Percentiles rank a stretch among this genome's conserved stretches.
Evolutionary conservation across 495 filamentous ascomycete genomes (phyloP).

Genomic region (Penicillium pulvis): DNA sequence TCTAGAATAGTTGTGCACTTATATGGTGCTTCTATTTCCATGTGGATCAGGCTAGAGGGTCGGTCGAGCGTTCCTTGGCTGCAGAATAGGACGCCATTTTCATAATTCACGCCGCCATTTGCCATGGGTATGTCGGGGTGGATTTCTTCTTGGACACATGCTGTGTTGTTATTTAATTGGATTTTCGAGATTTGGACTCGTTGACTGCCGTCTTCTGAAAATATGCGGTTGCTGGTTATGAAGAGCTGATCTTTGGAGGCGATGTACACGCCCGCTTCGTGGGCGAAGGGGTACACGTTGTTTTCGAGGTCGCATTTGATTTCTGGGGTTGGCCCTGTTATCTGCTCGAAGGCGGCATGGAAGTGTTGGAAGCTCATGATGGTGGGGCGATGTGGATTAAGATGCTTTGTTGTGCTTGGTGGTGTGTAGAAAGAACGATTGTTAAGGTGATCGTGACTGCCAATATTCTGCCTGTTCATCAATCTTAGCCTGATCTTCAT

Average conservation of each 20-base stretch:
- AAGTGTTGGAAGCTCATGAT: slow-evolving; percentile 23
- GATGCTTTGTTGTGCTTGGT: neutral
- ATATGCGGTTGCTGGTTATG: slow-evolving; percentile 54
- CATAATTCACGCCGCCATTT: slow-evolving; percentile 54
- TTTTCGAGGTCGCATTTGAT: slow-evolving; percentile 37
- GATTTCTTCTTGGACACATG: slow-evolving; percentile 25
- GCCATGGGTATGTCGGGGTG: slow-evolving; percentile 52
- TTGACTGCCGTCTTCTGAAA: slow-evolving; percentile 20
- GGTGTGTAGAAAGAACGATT: neutral
- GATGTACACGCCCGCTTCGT: slow-evolving; percentile 62
- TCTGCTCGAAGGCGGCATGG: slow-evolving; percentile 30
- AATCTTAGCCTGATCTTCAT: neutral
- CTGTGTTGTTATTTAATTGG: slow-evolving; percentile 23
- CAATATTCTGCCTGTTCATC: no score
- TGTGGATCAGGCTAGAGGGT: neutral
- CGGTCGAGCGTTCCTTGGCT: slow-evolving; percentile 50
- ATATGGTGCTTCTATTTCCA: neutral
- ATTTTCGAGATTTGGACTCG: slow-evolving; percentile 39
- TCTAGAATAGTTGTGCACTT: neutral
- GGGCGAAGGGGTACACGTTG: slow-evolving; percentile 51
- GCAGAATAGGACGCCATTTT: slow-evolving; percentile 46
- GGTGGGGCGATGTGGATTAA: neutral
- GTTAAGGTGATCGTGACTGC: neutral
- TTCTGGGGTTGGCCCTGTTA: slow-evolving; percentile 34
- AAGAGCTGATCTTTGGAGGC: slow-evolving; percentile 51